Evolutionary conservation across 2,329 filamentous ascomycete species (phyloP), one percentile per base, ranked within the genome.

Genomic region (Endocalyx cinctus): DNA sequence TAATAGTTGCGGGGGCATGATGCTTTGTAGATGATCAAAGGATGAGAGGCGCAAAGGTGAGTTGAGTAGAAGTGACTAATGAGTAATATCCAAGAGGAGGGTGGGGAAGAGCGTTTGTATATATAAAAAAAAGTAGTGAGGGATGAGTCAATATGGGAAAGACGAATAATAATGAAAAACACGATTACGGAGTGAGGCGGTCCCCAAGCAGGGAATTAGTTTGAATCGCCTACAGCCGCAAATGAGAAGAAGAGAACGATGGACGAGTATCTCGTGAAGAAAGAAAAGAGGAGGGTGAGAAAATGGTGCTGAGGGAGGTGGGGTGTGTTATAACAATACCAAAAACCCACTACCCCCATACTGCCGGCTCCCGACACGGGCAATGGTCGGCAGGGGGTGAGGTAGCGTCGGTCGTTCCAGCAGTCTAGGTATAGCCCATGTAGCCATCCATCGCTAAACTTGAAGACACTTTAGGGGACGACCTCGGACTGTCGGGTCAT

Each of bases 1-100:
- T 52, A 98, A 72, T 61, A 98, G 74, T 72, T 92, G 84, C 56
- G 88, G 84, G 60, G 88, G 88, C 92, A 97, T 97, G 59, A 59
- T 72, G 60, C 55, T 46, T 42, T 34, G 41, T 39, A 37, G 45
- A 42, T 34, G 52, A 27, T 34, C 14, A 13, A 29, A 13, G 16
- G 17, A 29, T n/a, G n/a, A n/a, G n/a, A n/a, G n/a, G n/a, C n/a
- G n/a, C n/a, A n/a, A n/a, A n/a, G n/a, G n/a, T n/a, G n/a, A n/a
- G n/a, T n/a, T n/a, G n/a, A n/a, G n/a, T n/a, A n/a, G n/a, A n/a
- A n/a, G n/a, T n/a, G n/a, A n/a, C n/a, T n/a, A n/a, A n/a, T n/a
- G 47, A 58, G 51, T 45, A 39, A 49, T 55, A 55, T 50, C 50
- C 55, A 55, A 59, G 34, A 25, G 27, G 17, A 23, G 41, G 36